phyloP scores from a whole-genome alignment of 2,329 filamentous ascomycete genomes.

The Celoporthe dispersa region DNA sequence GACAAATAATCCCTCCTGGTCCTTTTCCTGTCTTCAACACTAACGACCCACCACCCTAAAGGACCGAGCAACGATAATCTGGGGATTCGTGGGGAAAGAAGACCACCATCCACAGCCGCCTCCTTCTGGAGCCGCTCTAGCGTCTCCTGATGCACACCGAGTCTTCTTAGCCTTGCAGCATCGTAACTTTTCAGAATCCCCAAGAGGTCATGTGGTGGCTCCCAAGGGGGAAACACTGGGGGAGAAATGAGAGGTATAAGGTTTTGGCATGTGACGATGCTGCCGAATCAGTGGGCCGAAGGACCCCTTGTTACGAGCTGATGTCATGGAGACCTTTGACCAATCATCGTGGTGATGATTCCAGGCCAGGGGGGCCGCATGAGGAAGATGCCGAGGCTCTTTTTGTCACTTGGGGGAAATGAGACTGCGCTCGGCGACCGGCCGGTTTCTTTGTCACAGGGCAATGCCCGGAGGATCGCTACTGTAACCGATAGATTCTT shows the following conservation, averaged over 20 bases:
- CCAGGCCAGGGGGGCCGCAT: conserved; percentile 15
- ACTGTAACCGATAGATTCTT: not conserved
- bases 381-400: conserved; percentile 26
- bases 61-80: not conserved
- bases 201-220: conserved; percentile 26
- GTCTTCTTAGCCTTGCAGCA: conserved; percentile 17
- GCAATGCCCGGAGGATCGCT: not conserved
- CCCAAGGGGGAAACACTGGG: not conserved
- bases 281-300: not conserved
- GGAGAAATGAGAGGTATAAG: not conserved
- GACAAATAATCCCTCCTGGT: not conserved
- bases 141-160: not conserved
- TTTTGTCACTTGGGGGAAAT: not conserved
- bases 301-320: conserved; percentile 1
- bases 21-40: not conserved
- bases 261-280: conserved; percentile 28
- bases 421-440: not conserved
- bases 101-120: not conserved
- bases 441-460: not conserved
- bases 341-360: conserved; percentile 22
- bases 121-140: conserved; percentile 7
- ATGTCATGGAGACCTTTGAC: conserved; percentile 24
- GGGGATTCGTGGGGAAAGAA: not conserved
- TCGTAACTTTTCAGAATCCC: conserved; percentile 11
- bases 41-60: not conserved